Conservation (phyloP, 441 rosid genomes). For the Flueggea neowawraea region DNA sequence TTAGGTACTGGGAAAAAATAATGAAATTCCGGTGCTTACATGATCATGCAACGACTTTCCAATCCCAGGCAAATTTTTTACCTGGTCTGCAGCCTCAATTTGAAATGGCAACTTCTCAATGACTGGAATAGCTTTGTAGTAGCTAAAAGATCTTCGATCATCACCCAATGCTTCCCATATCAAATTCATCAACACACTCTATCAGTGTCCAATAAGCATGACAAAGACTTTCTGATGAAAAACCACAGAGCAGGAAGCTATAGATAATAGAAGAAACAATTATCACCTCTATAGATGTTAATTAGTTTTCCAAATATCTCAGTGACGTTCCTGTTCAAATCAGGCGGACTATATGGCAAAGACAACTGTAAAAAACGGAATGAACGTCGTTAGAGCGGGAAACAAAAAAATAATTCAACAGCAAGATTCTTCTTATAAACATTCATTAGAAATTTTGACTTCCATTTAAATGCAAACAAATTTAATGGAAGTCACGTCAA, state of each 20-base stretch:
- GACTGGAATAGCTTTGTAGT: slow-evolving; percentile 83
- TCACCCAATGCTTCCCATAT: slow-evolving; percentile 79
- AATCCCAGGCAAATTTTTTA: slow-evolving; percentile 79
- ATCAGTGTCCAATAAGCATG: slow-evolving; percentile 13
- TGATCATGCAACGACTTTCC: slow-evolving; percentile 95
- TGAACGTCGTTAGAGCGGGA: slow-evolving; percentile 19
- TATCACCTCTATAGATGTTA: slow-evolving; percentile 80
- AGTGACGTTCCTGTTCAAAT: slow-evolving; percentile 77
- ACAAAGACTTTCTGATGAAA: background rate
- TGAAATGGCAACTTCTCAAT: slow-evolving; percentile 83
- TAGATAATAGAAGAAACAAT: slow-evolving; percentile 3
- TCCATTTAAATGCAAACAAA: background rate
- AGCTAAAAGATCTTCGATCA: slow-evolving; percentile 92
- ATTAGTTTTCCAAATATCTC: slow-evolving; percentile 89
- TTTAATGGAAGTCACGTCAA: no score
- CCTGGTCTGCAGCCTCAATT: slow-evolving; percentile 84
- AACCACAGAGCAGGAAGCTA: background rate
- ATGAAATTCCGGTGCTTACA: slow-evolving; percentile 42
- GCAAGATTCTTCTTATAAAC: background rate
- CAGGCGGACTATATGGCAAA: slow-evolving; percentile 64
- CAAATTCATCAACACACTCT: slow-evolving; percentile 12
- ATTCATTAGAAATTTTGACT: background rate
- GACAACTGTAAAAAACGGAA: slow-evolving; percentile 35
- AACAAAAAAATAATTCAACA: background rate
- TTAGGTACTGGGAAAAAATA: slow-evolving; percentile 2